These are phyloP conservation scores for Dictyostelium capitatum DNA, from an alignment of 78 protist species.

Conservation along the genomic window DNA sequence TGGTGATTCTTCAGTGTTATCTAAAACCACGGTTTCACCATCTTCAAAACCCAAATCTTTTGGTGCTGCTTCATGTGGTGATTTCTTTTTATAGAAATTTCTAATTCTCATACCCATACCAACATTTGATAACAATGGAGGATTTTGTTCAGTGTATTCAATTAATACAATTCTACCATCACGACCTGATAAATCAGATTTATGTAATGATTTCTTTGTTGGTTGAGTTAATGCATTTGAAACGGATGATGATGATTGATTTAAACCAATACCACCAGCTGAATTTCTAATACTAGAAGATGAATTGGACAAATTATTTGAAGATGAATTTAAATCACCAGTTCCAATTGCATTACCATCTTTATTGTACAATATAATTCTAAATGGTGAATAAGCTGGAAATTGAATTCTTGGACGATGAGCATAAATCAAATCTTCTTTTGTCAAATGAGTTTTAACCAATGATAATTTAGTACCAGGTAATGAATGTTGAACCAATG, in stretches of 20 bases:
- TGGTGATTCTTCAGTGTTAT: constrained; percentile 77
- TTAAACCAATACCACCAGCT: neutral
- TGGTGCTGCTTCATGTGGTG: constrained; percentile 14
- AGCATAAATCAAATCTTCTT: constrained; percentile 23
- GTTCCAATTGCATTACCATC: neutral
- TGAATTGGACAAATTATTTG: neutral
- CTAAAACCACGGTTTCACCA: constrained; percentile 79
- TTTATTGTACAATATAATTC: constrained; percentile 40
- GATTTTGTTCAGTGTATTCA: constrained; percentile 87
- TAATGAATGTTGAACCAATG: constrained; percentile 57
- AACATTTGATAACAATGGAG: constrained; percentile 70
- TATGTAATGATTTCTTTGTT: constrained; percentile 39
- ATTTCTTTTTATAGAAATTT: constrained; percentile 67
- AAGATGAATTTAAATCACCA: neutral
- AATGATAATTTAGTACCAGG: constrained; percentile 77
- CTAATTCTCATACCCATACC: constrained; percentile 86
- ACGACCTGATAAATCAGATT: constrained; percentile 81
- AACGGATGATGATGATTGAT: neutral
- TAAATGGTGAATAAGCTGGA: constrained; percentile 15
- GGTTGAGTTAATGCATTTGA: neutral
- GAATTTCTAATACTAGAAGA: neutral
- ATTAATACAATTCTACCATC: constrained; percentile 83
- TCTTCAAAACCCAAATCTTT: constrained; percentile 48
- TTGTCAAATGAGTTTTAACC: constrained; percentile 59
- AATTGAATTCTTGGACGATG: constrained; percentile 58